Conservation (phyloP, 2,329 filamentous ascomycete genomes). For the Uncinocarpus reesii region DNA sequence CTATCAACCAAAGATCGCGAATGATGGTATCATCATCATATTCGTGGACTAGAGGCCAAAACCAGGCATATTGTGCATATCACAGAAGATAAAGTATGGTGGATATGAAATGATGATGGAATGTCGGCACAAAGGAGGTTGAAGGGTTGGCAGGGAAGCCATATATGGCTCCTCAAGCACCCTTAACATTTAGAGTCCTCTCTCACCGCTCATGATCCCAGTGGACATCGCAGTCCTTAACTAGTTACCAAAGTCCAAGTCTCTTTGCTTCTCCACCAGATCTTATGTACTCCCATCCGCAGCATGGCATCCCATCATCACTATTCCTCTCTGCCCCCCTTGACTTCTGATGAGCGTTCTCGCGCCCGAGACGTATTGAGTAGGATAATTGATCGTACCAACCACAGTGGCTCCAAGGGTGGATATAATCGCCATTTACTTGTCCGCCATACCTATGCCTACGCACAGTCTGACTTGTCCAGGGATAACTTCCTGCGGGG, state of each 20-base stretch:
- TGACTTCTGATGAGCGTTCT: slow-evolving; percentile 2
- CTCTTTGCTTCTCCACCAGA: too few species aligned
- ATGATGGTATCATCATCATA: slow-evolving; percentile 10
- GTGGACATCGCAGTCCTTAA: too few species aligned
- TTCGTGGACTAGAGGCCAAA: slow-evolving; percentile 9
- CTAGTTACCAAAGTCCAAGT: too few species aligned
- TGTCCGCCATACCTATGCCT: slow-evolving; percentile 18
- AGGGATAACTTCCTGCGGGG: slow-evolving; percentile 7
- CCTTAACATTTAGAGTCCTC: too few species aligned
- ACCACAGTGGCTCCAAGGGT: not conserved
- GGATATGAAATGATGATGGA: not conserved
- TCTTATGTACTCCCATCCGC: too few species aligned
- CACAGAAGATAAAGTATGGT: slow-evolving; percentile 1
- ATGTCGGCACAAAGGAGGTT: too few species aligned
- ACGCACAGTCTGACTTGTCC: slow-evolving; percentile 15
- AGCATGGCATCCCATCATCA: too few species aligned
- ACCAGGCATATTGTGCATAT: not conserved
- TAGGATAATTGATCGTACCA: slow-evolving; percentile 6
- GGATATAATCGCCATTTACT: slow-evolving; percentile 14
- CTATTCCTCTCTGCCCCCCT: not conserved
- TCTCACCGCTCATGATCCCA: too few species aligned
- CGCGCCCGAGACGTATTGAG: slow-evolving; percentile 2
- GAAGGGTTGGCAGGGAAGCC: not conserved
- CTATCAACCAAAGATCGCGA: slow-evolving; percentile 14
- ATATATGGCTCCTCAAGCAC: too few species aligned